Percentiles rank a stretch among this genome's conserved stretches.
These are phyloP conservation scores for Fusarium nygamai DNA, from an alignment of 2,329 filamentous ascomycete genomes.

Conservation along the genomic window DNA sequence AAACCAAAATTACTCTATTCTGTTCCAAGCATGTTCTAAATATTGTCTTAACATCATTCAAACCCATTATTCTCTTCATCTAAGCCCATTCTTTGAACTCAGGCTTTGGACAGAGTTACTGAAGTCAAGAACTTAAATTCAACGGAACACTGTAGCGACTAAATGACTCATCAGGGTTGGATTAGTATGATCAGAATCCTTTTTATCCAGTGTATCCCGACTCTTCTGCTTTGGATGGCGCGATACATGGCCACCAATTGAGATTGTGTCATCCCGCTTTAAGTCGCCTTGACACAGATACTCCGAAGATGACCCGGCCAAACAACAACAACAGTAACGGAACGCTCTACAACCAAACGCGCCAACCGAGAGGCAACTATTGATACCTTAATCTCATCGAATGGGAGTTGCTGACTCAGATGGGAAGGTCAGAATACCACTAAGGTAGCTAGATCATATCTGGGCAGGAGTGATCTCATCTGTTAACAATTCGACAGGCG, in stretches of 20 bases:
- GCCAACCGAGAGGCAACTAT: not conserved
- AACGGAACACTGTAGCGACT: not conserved
- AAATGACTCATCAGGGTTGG: no score
- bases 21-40: not conserved
- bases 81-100: not conserved
- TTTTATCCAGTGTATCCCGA: not conserved
- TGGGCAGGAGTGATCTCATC: not conserved
- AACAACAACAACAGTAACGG: slow-evolving; percentile 1
- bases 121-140: not conserved
- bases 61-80: not conserved
- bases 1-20: not conserved
- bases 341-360: not conserved
- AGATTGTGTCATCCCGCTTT: slow-evolving; percentile 20
- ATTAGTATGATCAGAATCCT: not conserved
- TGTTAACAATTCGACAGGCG: slow-evolving; percentile 26
- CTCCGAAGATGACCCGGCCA: slow-evolving; percentile 28
- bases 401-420: not conserved
- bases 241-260: slow-evolving; percentile 10
- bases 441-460: not conserved
- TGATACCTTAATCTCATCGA: not conserved
- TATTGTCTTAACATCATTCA: not conserved
- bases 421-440: not conserved
- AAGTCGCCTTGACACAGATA: not conserved
- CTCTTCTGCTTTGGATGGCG: not conserved
- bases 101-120: no score